Percentiles rank a stretch among this genome's conserved stretches.
Conservation (phyloP, 352 stramenopile genomes). For the Aphanomyces invadans region DNA sequence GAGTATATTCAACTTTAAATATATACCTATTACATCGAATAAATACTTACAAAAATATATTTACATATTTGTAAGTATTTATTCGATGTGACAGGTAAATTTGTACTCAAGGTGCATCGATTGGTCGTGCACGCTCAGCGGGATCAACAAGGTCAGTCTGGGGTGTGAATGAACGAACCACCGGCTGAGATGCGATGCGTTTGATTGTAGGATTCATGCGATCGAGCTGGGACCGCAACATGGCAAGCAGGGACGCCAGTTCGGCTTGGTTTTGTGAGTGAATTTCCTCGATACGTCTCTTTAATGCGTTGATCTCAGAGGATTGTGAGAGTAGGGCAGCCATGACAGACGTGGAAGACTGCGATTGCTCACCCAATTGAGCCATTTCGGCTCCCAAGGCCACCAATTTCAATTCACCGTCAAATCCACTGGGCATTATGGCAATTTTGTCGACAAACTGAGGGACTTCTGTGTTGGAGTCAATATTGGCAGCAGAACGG, state of each 20-base stretch:
- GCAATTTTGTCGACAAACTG: neutral
- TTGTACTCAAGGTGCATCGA: neutral
- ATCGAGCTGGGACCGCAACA: neutral
- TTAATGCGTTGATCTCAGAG: neutral
- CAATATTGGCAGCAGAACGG: neutral
- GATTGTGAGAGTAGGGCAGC: neutral
- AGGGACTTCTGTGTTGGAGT: neutral
- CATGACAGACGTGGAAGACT: neutral
- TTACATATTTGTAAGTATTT: neutral
- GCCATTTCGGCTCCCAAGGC: neutral
- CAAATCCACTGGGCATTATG: neutral
- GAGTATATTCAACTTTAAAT: neutral
- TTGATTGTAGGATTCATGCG: neutral
- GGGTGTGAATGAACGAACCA: too few relatives aligned
- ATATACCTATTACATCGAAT: too few relatives aligned
- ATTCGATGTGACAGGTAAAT: neutral
- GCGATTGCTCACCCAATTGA: neutral
- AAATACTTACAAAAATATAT: too few relatives aligned
- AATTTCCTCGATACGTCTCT: constrained; percentile 1
- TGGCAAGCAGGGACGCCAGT: neutral
- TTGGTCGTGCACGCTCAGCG: too few relatives aligned
- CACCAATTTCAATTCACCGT: neutral
- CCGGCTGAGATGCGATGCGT: neutral
- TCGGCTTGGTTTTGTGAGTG: neutral
- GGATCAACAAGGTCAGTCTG: too few relatives aligned